Evolutionary conservation across 805 yeast genomes (phyloP), one percentile per base, ranked within the genome.

Genomic region (Komagataella kurtzmanii): DNA sequence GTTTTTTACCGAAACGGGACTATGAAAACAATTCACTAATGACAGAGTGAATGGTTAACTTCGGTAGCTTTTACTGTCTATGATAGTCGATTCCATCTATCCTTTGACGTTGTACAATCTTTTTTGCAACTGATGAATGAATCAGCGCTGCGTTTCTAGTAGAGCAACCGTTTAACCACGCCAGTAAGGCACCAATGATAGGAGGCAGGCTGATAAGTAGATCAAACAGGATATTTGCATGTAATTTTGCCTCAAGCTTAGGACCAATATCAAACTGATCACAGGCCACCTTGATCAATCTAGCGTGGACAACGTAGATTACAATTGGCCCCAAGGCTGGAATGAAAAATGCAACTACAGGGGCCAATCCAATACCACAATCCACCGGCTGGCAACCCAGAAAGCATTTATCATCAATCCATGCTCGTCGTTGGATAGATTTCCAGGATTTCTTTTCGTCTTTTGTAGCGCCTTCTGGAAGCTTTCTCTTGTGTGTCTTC

Each of bases 141-240:
- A 89, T 74, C 58, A 88, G 60, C 0, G 91, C 90, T 0, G 96
- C 95, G 64, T 91, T 90, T 59, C 97, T 72, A 0, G 97, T 87
- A 6, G 95, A 86, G 61, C 96, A 86, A 2, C 82, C 86, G 61
- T 88, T 79, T 64, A 90, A 54, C 91, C 96, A 90, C 10, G 86
- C 69, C 51, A 89, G 76, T 44, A 89, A 66, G 2, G 81, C 72
- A 1, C 98, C 98, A 40, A 91, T 64, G 3, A 89, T 57, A 0
- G 98, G 98, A 0, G 91, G 83, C 40, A 91, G 69, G 2, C 90
- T 75, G 44, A 90, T 79, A 45, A 85, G 57, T 30, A 90, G 71
- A 63, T 91, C 97, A 53, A 88, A 64, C 10, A 78, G 60, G 45
- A 89, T 85, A 60, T 90, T 86, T 14, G 83, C 83, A 53, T 86